phyloP scores from a whole-genome alignment of 768 basidiomycete genomes.

The Tephrocybe sp. region DNA sequence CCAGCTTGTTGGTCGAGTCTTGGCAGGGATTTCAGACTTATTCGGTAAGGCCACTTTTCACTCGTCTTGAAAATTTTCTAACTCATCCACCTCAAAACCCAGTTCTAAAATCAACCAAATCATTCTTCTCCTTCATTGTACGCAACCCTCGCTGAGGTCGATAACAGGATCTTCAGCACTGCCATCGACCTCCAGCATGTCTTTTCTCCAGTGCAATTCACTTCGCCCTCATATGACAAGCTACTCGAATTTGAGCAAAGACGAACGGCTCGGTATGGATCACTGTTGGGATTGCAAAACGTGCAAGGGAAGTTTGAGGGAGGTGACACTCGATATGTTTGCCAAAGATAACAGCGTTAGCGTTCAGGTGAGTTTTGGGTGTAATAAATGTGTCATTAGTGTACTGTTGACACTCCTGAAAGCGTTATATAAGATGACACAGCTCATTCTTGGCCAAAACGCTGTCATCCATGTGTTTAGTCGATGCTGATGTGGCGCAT shows the following conservation, averaged over 20 bases:
- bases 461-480: conserved; percentile 54
- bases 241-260: conserved; percentile 48
- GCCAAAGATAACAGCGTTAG: conserved; percentile 88
- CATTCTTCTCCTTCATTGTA: conserved; percentile 81
- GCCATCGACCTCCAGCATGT: conserved; percentile 76
- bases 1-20: conserved; percentile 59
- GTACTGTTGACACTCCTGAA: conserved; percentile 49
- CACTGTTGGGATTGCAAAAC: conserved; percentile 45
- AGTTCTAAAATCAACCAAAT: conserved; percentile 92
- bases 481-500: conserved; percentile 73
- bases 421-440: conserved; percentile 87
- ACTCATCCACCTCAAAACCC: background rate
- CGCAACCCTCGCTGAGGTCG: conserved; percentile 82
- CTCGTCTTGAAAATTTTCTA: background rate
- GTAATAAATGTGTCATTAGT: background rate
- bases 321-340: conserved; percentile 76
- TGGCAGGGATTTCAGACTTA: conserved; percentile 75
- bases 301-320: no score
- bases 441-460: conserved; percentile 70
- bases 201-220: conserved; percentile 50
- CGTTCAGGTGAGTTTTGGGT: conserved; percentile 72
- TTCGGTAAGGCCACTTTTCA: conserved; percentile 51
- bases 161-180: conserved; percentile 91
- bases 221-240: conserved; percentile 48
- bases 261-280: conserved; percentile 60